These are phyloP conservation scores for Aspergillus brunneoviolaceus DNA, from an alignment of 2,329 filamentous ascomycete genomes.

Conservation along the genomic window DNA sequence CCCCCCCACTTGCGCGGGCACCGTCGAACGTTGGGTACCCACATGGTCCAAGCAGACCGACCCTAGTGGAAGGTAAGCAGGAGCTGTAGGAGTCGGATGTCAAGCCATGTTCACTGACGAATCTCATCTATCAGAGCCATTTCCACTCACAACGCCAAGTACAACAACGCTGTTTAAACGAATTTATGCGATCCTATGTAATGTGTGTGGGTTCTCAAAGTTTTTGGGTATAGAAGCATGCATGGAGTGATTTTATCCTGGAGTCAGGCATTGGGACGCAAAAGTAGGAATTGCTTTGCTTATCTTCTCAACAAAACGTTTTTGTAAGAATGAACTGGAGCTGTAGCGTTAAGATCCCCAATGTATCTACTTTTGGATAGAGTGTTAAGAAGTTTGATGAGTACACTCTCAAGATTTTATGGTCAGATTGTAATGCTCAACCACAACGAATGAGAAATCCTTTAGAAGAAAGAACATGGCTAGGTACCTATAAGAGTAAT, in stretches of 20 bases:
- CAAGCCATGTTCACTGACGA: slow-evolving; percentile 7
- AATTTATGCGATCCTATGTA: slow-evolving; percentile 8
- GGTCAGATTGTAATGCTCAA: not conserved
- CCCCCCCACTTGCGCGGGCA: slow-evolving; percentile 84
- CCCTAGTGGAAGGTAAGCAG: slow-evolving; percentile 78
- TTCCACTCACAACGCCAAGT: slow-evolving; percentile 72
- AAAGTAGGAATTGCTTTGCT: slow-evolving; percentile 16
- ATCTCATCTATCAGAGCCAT: slow-evolving; percentile 61
- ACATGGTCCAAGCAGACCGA: slow-evolving; percentile 97
- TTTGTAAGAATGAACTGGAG: slow-evolving; percentile 4
- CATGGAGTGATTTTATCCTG: slow-evolving; percentile 26
- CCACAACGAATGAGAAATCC: not conserved
- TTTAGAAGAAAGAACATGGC: not conserved
- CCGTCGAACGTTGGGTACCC: slow-evolving; percentile 94
- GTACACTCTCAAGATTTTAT: not conserved
- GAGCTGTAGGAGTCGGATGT: not conserved
- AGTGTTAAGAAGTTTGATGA: not conserved
- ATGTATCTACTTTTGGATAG: slow-evolving; percentile 5
- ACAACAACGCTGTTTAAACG: slow-evolving; percentile 52
- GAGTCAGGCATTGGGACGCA: slow-evolving; percentile 16
- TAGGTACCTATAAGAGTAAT: not conserved
- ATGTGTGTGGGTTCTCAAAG: slow-evolving; percentile 15
- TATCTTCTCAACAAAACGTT: not conserved
- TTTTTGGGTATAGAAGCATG: slow-evolving; percentile 28
- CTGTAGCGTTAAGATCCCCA: slow-evolving; percentile 11